A percentile compares a stretch with the other conserved stretches of the same genome.
phyloP scores from a whole-genome alignment of 2,329 filamentous ascomycete genomes.

The Diaporthe nobilis region DNA sequence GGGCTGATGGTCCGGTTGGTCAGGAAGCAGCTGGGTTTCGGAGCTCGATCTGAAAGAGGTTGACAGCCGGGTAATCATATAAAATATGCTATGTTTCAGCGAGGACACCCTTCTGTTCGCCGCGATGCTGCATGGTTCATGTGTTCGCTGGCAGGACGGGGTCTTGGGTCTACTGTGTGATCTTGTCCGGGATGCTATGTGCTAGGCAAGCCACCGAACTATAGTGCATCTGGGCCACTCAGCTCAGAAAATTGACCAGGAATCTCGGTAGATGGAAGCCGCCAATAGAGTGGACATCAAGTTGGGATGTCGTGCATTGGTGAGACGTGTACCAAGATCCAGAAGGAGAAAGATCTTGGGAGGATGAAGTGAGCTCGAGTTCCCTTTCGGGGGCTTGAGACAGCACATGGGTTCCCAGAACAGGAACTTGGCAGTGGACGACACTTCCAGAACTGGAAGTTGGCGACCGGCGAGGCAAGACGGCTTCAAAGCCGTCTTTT shows the following conservation, averaged over 20 bases:
- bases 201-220: not conserved
- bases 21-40: not conserved
- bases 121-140: constrained; percentile 23
- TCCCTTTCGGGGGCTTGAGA: not conserved
- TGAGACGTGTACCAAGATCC: constrained; percentile 25
- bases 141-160: constrained; percentile 8
- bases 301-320: constrained; percentile 24
- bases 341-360: constrained; percentile 2
- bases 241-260: not conserved
- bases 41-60: not conserved
- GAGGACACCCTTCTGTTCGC: constrained; percentile 25
- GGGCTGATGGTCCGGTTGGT: constrained; percentile 2
- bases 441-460: constrained; percentile 4
- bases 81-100: constrained; percentile 30
- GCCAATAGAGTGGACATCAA: constrained; percentile 2
- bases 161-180: constrained; percentile 4
- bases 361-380: not conserved
- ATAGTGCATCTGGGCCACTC: not conserved
- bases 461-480: not conserved
- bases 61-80: constrained; percentile 22
- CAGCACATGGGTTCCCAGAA: constrained; percentile 24
- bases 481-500: not conserved
- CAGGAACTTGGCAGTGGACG: constrained; percentile 5
- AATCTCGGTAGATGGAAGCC: constrained; percentile 10
- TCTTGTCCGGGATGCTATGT: constrained; percentile 1